Evolutionary conservation across 2,329 filamentous ascomycete genomes (phyloP), one percentile per base, ranked within the genome.

Genomic region (Podosphaera aphanis): DNA sequence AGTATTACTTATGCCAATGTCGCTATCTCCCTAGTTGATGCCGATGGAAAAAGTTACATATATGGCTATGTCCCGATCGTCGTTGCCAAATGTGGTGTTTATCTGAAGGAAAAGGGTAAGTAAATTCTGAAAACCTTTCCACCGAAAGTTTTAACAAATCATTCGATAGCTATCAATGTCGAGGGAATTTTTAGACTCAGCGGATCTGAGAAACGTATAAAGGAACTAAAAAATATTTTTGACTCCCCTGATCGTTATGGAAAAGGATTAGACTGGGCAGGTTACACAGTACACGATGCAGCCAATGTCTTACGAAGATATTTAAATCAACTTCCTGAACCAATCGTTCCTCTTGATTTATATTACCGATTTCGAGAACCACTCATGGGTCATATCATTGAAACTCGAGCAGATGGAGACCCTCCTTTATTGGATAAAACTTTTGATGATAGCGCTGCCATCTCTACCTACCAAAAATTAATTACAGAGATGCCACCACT

Each of bases 51-150:
- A 61, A 93, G 84, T 64, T 95, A 93, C 62, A 94, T 95, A 46
- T 98, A 95, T 61, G 90, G 90, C 57, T 95, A 95, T 58, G 88
- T 98, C 6, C 90, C 90, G 16, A 95, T 98, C 52, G 88, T 98
- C 38, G 88, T 98, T 46, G 90, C 90, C 31, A 98, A 98, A 62
- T 95, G 90, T 61, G 90, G 90, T 50, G 86, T 98, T 3, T 98
- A 86, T 55, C 62, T 98, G 53, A 98, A 98, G 63, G 90, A 98
- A 62, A 94, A 93, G 73, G 90, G 90, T 94, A 62, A 53, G 73
- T 64, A 53, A 10, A 35, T 36, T 19, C 25, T 23, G n/a, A 11
- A 33, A 33, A 33, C 13, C 15, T 33, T n/a, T 13, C 3, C 5
- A 4, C 29, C 3, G 11, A 13, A 33, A 13, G 25, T 29, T 33